Percentiles rank a stretch among this genome's conserved stretches.
These are phyloP conservation scores for Dionaea muscipula DNA, from an alignment of 179 eudicot genomes.

Conservation along the genomic window DNA sequence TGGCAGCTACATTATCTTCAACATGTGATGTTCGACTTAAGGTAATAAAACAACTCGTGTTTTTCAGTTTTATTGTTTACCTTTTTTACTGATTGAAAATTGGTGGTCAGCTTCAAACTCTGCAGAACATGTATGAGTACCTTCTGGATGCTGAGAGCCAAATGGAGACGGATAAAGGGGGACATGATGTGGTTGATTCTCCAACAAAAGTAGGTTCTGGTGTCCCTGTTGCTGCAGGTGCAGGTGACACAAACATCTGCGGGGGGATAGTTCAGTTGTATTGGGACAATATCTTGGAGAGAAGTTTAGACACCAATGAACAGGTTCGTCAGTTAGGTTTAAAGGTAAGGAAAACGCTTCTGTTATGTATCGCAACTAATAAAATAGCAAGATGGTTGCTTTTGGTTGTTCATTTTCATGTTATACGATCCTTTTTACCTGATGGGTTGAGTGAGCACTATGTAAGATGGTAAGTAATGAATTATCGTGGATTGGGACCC, in stretches of 20 bases:
- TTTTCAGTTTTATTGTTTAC: constrained; percentile 6
- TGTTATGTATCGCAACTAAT: neutral
- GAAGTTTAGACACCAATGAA: constrained; percentile 76
- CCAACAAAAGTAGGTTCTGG: constrained; percentile 36
- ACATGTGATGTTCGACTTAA: constrained; percentile 65
- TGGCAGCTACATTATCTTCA: constrained; percentile 67
- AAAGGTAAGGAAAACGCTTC: constrained; percentile 33
- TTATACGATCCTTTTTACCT: no score
- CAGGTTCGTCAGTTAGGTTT: constrained; percentile 77
- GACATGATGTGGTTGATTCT: constrained; percentile 25
- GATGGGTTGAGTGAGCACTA: no score
- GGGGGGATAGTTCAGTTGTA: constrained; percentile 89
- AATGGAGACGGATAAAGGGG: constrained; percentile 49
- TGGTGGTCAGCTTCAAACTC: constrained; percentile 65
- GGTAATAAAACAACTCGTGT: constrained; percentile 30
- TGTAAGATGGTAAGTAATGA: no score
- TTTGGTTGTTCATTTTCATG: no score
- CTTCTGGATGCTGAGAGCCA: constrained; percentile 88
- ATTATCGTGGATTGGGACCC: no score
- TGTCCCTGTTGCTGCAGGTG: constrained; percentile 99
- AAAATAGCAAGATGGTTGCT: neutral
- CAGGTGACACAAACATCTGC: constrained; percentile 92
- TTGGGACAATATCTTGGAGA: constrained; percentile 69
- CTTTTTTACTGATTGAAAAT: constrained; percentile 14
- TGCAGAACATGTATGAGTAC: constrained; percentile 86